Base-by-base conservation (phyloP, 2,329 filamentous ascomycete genomes). In the Colletotrichum orbiculare region DNA sequence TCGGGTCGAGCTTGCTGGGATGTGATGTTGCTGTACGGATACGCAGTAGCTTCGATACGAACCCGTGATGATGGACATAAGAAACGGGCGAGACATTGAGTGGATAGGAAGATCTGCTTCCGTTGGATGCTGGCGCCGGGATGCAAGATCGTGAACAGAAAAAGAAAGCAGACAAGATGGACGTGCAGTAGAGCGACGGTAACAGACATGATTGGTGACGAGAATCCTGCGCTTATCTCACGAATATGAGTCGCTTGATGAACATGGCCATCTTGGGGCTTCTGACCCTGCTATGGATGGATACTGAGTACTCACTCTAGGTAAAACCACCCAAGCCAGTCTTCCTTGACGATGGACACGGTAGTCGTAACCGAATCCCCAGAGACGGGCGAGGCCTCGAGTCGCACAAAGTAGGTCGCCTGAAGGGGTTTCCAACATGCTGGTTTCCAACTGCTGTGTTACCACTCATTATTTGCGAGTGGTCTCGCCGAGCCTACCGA, bases 111-210 rank as follows among this genome's bases (percentile, higher is more conserved):
- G 45, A 48, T 34, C 25, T 50, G 48, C 48, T 56, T 37, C 33
- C 37, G 37, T n/a, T 35, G 54, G 45, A 25, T 11, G 54, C 37
- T 41, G 45, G 35, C 45, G 54, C 45, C 17, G 37, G 15, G 54
- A 41, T 58, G 54, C 54, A 37, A 50, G 54, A 58, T 58, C 54
- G 35, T 42, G 43, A 35, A 45, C 13, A 43, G 43, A 58, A 58
- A 43, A 58, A 58, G 54, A 49, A 58, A 58, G 54, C 45, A 34
- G 54, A 43, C 45, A 38, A 43, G 46, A 42, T 58, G 42, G 35
- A 49, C 45, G 17, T 58, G 54, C 43, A 58, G 45, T 8, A 25
- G n/a, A 10, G 17, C 10, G 54, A 34, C 38, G 54, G 54, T 35
- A 58, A 37, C 8, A 6, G 54, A 7, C 37, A 15, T 58, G 54